Percentiles rank a stretch among this genome's conserved stretches.
phyloP scores from a whole-genome alignment of 2,329 filamentous ascomycete species.

The Davidsoniella eucalypti region DNA sequence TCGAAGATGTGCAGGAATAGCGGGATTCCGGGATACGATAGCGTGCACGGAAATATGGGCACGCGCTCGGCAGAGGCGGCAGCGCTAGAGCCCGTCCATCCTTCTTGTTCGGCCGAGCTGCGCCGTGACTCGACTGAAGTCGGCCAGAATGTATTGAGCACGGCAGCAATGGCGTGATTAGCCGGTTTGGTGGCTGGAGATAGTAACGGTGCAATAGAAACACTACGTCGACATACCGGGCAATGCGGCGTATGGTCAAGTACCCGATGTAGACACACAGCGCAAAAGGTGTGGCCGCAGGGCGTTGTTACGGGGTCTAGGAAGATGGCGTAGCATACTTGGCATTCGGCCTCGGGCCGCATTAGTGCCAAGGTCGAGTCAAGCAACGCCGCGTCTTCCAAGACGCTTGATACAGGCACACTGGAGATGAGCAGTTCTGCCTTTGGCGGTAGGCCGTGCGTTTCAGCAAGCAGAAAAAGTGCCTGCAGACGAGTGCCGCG shows the following conservation, averaged over 20 bases:
- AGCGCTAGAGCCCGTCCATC: slow-evolving; percentile 36
- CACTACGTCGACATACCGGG: slow-evolving; percentile 56
- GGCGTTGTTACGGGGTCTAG: slow-evolving; percentile 68
- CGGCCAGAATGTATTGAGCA: slow-evolving; percentile 55
- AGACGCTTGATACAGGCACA: neutral
- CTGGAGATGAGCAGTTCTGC: neutral
- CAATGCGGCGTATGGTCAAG: slow-evolving; percentile 65
- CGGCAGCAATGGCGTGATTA: slow-evolving; percentile 45
- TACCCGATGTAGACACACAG: slow-evolving; percentile 57
- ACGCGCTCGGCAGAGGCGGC: slow-evolving; percentile 25
- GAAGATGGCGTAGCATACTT: slow-evolving; percentile 71
- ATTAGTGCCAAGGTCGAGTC: slow-evolving; percentile 40
- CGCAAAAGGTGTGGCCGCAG: slow-evolving; percentile 83
- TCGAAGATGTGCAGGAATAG: slow-evolving; percentile 88
- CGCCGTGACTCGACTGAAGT: slow-evolving; percentile 43
- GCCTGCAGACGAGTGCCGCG: slow-evolving; percentile 3
- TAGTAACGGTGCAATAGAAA: slow-evolving; percentile 34
- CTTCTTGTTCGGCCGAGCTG: slow-evolving; percentile 37
- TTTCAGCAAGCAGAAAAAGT: slow-evolving; percentile 1
- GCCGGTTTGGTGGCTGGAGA: slow-evolving; percentile 27
- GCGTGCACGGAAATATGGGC: slow-evolving; percentile 65
- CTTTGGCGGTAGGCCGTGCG: neutral
- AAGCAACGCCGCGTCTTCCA: slow-evolving; percentile 19
- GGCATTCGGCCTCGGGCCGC: slow-evolving; percentile 65
- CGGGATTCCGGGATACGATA: slow-evolving; percentile 68